phyloP scores from a whole-genome alignment of 768 basidiomycete genomes.

The Lactarius psammicola region DNA sequence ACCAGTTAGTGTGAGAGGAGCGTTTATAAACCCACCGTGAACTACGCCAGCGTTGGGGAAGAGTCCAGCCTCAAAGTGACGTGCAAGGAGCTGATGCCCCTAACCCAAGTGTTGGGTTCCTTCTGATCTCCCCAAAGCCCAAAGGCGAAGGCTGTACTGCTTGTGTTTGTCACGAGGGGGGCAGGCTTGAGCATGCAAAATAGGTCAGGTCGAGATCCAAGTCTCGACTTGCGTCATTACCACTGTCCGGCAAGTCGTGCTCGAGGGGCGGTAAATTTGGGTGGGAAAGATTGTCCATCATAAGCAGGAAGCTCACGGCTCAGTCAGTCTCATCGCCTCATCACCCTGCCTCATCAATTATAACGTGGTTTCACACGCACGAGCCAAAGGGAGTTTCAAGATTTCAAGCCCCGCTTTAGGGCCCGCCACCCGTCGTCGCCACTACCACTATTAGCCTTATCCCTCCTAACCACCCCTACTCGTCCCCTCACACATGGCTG shows the following conservation, averaged over 20 bases:
- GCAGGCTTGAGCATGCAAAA: not conserved
- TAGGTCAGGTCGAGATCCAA: not conserved
- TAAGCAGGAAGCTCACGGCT: not conserved
- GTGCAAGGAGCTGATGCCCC: conserved; percentile 10
- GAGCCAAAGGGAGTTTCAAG: conserved; percentile 26
- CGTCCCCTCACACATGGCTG: conserved; percentile 61
- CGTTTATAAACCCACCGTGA: conserved; percentile 22
- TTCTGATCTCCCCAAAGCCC: too few species aligned
- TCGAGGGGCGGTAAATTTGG: not conserved
- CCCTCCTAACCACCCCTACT: conserved; percentile 21
- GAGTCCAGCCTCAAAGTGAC: conserved; percentile 25
- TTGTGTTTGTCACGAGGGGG: not conserved
- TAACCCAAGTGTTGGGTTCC: conserved; percentile 20
- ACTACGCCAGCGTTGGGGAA: not conserved
- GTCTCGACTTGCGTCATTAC: not conserved
- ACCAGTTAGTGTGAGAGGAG: not conserved
- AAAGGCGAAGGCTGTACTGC: not conserved
- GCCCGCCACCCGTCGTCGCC: conserved; percentile 26
- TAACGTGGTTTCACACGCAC: conserved; percentile 28
- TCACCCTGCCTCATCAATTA: conserved; percentile 1
- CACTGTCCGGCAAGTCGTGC: not conserved
- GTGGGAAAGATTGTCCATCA: not conserved
- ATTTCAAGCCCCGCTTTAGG: conserved; percentile 30
- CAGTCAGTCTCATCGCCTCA: conserved; percentile 16
- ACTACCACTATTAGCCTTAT: conserved; percentile 17